A percentile compares a stretch with the other conserved stretches of the same genome.
Evolutionary conservation across 2,329 filamentous ascomycete genomes (phyloP).

Genomic region (Pestalotiopsis sp.): DNA sequence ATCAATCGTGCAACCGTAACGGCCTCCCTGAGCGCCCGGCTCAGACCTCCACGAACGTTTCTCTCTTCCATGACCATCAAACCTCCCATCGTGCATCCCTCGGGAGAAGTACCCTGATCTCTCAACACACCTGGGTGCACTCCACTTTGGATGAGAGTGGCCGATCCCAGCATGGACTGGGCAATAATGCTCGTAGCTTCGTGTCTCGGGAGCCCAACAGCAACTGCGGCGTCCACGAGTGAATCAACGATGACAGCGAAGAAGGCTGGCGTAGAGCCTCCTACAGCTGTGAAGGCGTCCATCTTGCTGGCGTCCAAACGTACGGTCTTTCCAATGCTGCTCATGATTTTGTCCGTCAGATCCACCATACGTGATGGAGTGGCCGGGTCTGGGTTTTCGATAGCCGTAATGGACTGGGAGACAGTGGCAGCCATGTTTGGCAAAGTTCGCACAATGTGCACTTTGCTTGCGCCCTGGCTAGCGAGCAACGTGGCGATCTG

Average conservation of each 20-base stretch:
- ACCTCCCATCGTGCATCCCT: slow-evolving; percentile 63
- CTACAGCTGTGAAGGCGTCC: slow-evolving; percentile 61
- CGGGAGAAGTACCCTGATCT: slow-evolving; percentile 62
- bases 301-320: slow-evolving; percentile 53
- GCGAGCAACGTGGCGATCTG: background rate
- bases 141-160: slow-evolving; percentile 53
- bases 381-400: slow-evolving; percentile 25
- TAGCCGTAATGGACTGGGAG: slow-evolving; percentile 34
- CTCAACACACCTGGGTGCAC: slow-evolving; percentile 60
- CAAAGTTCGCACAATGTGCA: slow-evolving; percentile 32
- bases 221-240: slow-evolving; percentile 61
- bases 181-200: slow-evolving; percentile 62
- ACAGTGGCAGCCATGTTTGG: slow-evolving; percentile 39
- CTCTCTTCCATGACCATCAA: slow-evolving; percentile 63
- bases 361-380: slow-evolving; percentile 25
- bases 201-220: slow-evolving; percentile 59
- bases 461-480: background rate
- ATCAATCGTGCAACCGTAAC: slow-evolving; percentile 48
- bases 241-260: slow-evolving; percentile 61
- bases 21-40: slow-evolving; percentile 47
- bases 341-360: slow-evolving; percentile 51
- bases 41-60: slow-evolving; percentile 47
- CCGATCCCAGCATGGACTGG: slow-evolving; percentile 61
- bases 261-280: slow-evolving; percentile 63
- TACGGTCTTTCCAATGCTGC: slow-evolving; percentile 54